Percentiles rank a stretch among this genome's conserved stretches.
Conservation (phyloP, 352 stramenopile genomes). For the Phytophthora constricta region DNA sequence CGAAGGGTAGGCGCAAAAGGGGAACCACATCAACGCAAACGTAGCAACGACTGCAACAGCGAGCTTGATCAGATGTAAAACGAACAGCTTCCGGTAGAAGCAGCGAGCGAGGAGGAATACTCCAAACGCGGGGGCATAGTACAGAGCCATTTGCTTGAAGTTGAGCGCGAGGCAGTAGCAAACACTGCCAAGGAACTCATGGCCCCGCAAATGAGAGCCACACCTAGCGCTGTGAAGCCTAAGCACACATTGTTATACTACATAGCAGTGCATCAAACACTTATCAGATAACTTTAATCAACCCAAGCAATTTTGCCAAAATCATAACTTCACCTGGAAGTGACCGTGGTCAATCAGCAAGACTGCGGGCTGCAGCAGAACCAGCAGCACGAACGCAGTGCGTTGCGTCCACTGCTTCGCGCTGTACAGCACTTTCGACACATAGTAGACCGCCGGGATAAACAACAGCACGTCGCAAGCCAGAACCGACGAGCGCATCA, state of each 20-base stretch:
- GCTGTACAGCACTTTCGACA: conserved; percentile 57
- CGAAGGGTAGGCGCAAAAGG: conserved; percentile 81
- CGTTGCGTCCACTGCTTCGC: conserved; percentile 59
- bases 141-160: conserved; percentile 99
- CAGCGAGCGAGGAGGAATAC: conserved; percentile 93
- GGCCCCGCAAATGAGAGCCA: conserved; percentile 75
- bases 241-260: conserved; percentile 98
- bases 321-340: conserved; percentile 90
- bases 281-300: background rate
- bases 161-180: conserved; percentile 95
- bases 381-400: conserved; percentile 67
- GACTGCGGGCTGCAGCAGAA: conserved; percentile 88
- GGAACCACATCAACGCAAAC: conserved; percentile 92
- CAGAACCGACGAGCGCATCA: conserved; percentile 95
- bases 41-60: conserved; percentile 88
- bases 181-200: conserved; percentile 85
- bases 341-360: conserved; percentile 98
- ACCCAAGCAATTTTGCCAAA: background rate
- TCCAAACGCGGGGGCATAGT: conserved; percentile 96
- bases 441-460: conserved; percentile 62
- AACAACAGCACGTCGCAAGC: conserved; percentile 94
- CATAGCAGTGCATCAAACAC: background rate
- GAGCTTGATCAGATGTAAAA: conserved; percentile 77
- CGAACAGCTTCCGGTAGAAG: conserved; percentile 52
- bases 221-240: conserved; percentile 83